Conservation (phyloP, 345 rosid genomes). For the Murraya paniculata region DNA sequence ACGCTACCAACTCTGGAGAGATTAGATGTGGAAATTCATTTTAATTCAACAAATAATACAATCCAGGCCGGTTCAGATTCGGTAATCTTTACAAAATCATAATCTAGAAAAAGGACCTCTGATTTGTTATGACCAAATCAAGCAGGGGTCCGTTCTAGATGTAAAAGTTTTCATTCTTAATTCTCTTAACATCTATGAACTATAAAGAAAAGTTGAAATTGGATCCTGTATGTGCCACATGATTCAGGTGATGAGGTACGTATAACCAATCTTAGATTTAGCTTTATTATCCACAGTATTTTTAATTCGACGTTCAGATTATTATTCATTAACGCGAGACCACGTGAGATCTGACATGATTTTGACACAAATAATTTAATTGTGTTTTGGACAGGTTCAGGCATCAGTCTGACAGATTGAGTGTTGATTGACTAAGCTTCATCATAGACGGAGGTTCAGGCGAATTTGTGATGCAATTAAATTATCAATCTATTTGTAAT, state of each 20-base stretch:
- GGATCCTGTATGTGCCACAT: neutral
- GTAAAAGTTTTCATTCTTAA: neutral
- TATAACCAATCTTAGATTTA: neutral
- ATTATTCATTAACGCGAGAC: neutral
- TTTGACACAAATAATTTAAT: slow-evolving; percentile 2
- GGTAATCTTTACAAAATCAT: neutral
- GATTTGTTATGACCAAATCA: neutral
- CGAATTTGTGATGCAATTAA: no score
- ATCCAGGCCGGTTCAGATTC: neutral
- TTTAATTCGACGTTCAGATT: neutral
- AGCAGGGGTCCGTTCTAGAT: neutral
- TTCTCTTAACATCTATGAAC: neutral
- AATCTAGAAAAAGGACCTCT: no score
- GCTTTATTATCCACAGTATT: neutral
- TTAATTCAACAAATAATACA: neutral
- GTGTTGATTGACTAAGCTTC: neutral
- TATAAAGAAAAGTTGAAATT: neutral
- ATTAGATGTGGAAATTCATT: neutral
- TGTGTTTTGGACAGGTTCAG: neutral
- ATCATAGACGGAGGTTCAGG: no score
- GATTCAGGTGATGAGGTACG: neutral
- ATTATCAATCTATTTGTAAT: no score
- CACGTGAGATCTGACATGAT: slow-evolving; percentile 16
- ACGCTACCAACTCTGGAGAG: neutral
- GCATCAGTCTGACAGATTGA: neutral